A percentile compares a stretch with the other conserved stretches of the same genome.
Conservation (phyloP, 257 asterid genomes). For the Solanum stenotomum region DNA sequence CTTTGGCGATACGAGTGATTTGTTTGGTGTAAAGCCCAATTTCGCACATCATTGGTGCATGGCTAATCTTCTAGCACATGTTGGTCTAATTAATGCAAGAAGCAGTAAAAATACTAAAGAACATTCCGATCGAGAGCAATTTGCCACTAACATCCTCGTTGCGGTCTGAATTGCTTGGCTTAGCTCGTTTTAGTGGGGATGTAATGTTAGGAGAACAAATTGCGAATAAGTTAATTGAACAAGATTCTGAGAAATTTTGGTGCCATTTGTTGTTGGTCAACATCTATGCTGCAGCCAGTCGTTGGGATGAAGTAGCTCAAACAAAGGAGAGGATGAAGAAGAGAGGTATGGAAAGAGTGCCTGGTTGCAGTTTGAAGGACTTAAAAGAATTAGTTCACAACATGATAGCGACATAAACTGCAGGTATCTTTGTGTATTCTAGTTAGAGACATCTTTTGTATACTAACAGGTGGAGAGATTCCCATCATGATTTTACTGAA, state of each 20-base stretch:
- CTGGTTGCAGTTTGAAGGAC: slow-evolving; percentile 44
- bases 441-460: neutral
- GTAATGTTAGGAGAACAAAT: slow-evolving; percentile 30
- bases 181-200: slow-evolving; percentile 48
- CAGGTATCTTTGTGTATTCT: neutral
- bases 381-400: slow-evolving; percentile 39
- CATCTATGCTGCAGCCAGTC: slow-evolving; percentile 33
- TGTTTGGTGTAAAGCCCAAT: slow-evolving; percentile 31
- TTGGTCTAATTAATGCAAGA: slow-evolving; percentile 43
- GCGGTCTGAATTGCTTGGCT: slow-evolving; percentile 46
- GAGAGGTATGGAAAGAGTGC: slow-evolving; percentile 29
- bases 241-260: neutral
- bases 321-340: slow-evolving; percentile 40
- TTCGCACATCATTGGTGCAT: slow-evolving; percentile 73
- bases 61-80: slow-evolving; percentile 56
- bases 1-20: slow-evolving; percentile 36
- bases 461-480: neutral
- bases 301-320: slow-evolving; percentile 59
- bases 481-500: neutral
- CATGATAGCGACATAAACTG: neutral
- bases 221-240: slow-evolving; percentile 36
- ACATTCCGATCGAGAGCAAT: slow-evolving; percentile 23
- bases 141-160: slow-evolving; percentile 26
- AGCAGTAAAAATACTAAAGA: slow-evolving; percentile 39
- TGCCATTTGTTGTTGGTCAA: too few species aligned